phyloP scores from a whole-genome alignment of 345 rosid species.

The Streptanthus diversifolius region DNA sequence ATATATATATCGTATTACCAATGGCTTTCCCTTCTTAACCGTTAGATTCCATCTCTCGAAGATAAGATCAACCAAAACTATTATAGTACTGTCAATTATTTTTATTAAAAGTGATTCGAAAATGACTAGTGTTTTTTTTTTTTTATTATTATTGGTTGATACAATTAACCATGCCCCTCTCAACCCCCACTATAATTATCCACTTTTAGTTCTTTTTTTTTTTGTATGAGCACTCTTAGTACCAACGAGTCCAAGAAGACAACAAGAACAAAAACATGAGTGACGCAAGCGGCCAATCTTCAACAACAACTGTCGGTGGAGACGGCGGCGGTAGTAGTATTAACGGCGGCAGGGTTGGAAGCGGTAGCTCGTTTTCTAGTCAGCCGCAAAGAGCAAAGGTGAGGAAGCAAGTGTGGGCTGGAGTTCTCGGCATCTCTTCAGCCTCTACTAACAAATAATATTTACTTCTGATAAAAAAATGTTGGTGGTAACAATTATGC shows the following conservation, averaged over 20 bases:
- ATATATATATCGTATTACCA: not conserved
- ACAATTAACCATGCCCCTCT: constrained; percentile 3
- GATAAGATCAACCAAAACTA: constrained; percentile 20
- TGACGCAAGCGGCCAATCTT: constrained; percentile 25
- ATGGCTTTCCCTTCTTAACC: not conserved
- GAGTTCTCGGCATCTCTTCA: constrained; percentile 27
- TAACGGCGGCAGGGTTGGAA: not conserved
- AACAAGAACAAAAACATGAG: constrained; percentile 23
- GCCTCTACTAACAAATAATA: constrained; percentile 20
- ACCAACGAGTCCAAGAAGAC: constrained; percentile 2
- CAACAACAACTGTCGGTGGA: constrained; percentile 19
- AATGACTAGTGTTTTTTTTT: not conserved
- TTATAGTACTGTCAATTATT: constrained; percentile 9
- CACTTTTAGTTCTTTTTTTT: not conserved
- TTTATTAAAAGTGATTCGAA: not conserved
- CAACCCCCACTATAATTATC: constrained; percentile 1
- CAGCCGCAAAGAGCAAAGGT: constrained; percentile 33
- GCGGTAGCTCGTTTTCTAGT: constrained; percentile 7
- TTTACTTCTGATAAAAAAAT: not conserved
- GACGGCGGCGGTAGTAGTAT: not conserved
- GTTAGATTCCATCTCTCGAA: constrained; percentile 19
- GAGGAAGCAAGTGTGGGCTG: constrained; percentile 32
- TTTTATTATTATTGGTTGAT: constrained; percentile 8
- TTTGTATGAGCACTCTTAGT: constrained; percentile 4
- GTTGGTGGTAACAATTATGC: constrained; percentile 8